Conservation (phyloP, 2,329 filamentous ascomycete species). For the Nannizziopsis barbatae region DNA sequence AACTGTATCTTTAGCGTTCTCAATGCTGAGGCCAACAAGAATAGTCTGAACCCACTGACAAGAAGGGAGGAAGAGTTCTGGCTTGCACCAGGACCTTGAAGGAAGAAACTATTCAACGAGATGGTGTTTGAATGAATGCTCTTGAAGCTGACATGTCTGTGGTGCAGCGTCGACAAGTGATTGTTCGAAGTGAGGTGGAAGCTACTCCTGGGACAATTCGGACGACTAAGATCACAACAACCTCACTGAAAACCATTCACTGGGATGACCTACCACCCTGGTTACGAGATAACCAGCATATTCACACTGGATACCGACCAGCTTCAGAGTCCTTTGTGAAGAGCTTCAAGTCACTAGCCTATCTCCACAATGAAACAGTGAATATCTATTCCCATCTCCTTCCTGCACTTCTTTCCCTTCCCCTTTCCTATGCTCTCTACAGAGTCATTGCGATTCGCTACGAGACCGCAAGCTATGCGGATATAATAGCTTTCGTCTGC, state of each 20-base stretch:
- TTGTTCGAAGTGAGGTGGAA: constrained; percentile 1
- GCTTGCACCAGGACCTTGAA: not conserved
- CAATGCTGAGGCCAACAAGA: not conserved
- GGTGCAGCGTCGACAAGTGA: constrained; percentile 11
- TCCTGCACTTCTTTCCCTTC: constrained; percentile 51
- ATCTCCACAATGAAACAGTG: constrained; percentile 58
- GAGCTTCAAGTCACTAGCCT: constrained; percentile 48
- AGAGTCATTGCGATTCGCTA: constrained; percentile 54
- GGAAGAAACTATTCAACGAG: not conserved
- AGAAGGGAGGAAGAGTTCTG: not conserved
- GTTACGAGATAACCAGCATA: constrained; percentile 58
- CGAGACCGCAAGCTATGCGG: constrained; percentile 47
- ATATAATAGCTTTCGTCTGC: constrained; percentile 62
- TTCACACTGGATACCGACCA: constrained; percentile 54
- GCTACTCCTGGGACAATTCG: not conserved
- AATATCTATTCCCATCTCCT: constrained; percentile 64
- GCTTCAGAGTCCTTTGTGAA: constrained; percentile 49
- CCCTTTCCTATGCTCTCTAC: constrained; percentile 45
- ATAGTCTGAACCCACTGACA: not conserved
- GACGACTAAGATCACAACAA: not conserved
- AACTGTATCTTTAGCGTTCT: not conserved
- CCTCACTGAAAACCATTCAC: constrained; percentile 30
- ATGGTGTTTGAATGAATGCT: not conserved
- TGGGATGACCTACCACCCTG: constrained; percentile 45
- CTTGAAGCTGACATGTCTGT: constrained; percentile 3